Conservation (phyloP, 2,329 filamentous ascomycete genomes). For the Botrytis pseudocinerea region DNA sequence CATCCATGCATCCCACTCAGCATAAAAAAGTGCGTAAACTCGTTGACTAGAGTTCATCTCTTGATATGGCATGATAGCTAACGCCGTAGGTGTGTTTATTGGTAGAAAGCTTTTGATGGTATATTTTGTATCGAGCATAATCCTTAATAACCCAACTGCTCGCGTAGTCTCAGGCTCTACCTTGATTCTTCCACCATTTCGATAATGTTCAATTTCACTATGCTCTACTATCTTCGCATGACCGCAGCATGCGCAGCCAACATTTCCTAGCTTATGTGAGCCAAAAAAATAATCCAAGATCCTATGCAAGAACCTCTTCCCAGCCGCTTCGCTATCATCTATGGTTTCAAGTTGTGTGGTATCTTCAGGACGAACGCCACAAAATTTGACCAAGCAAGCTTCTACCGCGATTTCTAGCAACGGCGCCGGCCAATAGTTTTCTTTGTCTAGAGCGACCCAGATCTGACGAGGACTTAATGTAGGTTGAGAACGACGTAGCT, state of each 20-base stretch:
- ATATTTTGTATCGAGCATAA: background rate
- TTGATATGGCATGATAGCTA: background rate
- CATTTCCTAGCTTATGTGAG: background rate
- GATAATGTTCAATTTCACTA: background rate
- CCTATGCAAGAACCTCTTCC: background rate
- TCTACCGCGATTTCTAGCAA: background rate
- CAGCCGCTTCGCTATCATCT: background rate
- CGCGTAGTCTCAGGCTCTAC: background rate
- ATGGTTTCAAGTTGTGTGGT: background rate
- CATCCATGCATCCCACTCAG: conserved; percentile 17
- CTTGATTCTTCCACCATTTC: background rate
- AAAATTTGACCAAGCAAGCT: background rate
- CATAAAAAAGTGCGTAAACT: conserved; percentile 7
- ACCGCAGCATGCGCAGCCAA: background rate
- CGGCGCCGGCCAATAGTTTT: background rate
- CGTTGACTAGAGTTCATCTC: background rate
- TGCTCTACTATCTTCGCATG: background rate
- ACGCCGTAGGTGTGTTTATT: background rate
- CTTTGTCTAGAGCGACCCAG: background rate
- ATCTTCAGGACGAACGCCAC: background rate
- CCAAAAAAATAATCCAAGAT: background rate
- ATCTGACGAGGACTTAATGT: background rate
- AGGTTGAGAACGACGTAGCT: background rate
- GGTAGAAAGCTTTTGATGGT: background rate
- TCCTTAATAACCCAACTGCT: background rate